phyloP scores from a whole-genome alignment of 257 asterid genomes.

The Gentiana straminea region DNA sequence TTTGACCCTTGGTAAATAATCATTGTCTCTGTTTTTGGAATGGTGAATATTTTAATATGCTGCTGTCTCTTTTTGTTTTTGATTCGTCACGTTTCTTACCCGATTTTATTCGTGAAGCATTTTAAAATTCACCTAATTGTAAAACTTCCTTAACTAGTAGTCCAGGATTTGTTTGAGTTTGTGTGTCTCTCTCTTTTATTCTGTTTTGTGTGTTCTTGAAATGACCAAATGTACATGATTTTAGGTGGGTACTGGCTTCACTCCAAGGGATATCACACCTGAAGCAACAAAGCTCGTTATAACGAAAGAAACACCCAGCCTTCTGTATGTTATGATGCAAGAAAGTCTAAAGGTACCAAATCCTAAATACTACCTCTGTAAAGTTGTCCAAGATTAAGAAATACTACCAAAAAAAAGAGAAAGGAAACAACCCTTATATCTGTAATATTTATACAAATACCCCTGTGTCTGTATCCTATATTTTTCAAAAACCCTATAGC shows the following conservation, averaged over 20 bases:
- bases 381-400: too few species aligned
- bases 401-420: too few species aligned
- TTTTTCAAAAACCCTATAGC: too few species aligned
- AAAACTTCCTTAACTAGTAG: neutral
- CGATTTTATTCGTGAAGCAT: too few species aligned
- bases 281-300: slow-evolving; percentile 88
- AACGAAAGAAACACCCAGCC: slow-evolving; percentile 90
- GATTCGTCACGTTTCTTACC: too few species aligned
- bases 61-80: slow-evolving; percentile 9
- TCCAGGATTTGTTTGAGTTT: neutral
- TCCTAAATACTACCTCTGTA: neutral
- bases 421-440: too few species aligned
- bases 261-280: slow-evolving; percentile 95
- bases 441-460: too few species aligned
- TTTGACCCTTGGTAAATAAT: slow-evolving; percentile 67
- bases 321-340: slow-evolving; percentile 83
- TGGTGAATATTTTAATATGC: slow-evolving; percentile 1
- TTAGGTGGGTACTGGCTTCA: slow-evolving; percentile 92
- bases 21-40: slow-evolving; percentile 6
- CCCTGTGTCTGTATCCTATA: too few species aligned
- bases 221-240: slow-evolving; percentile 3
- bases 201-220: neutral
- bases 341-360: slow-evolving; percentile 78
- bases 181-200: neutral
- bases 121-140: neutral